These are phyloP conservation scores for Alternaria conjuncta DNA, from an alignment of 2,329 filamentous ascomycete species.

Conservation along the genomic window DNA sequence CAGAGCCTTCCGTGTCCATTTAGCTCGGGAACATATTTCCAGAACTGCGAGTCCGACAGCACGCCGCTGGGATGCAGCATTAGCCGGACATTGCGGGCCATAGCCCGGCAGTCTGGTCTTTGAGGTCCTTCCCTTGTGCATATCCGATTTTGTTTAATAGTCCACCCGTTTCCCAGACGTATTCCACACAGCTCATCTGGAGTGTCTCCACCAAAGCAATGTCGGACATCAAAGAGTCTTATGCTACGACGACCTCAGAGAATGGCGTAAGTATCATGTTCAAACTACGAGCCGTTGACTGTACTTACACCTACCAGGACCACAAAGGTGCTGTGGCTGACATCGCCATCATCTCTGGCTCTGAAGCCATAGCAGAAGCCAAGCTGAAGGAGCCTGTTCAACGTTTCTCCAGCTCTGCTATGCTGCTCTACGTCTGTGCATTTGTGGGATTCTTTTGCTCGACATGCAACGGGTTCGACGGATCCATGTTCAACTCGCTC, in stretches of 20 bases:
- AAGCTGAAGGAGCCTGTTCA: constrained; percentile 59
- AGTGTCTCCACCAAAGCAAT: constrained; percentile 16
- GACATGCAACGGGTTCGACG: constrained; percentile 66
- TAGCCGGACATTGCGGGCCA: constrained; percentile 24
- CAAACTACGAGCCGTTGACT: background rate
- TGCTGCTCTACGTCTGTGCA: constrained; percentile 32
- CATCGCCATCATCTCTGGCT: constrained; percentile 58
- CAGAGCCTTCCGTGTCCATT: constrained; percentile 3
- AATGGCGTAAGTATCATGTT: constrained; percentile 17
- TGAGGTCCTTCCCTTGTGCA: background rate
- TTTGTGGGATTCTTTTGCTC: constrained; percentile 53
- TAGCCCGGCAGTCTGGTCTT: constrained; percentile 4
- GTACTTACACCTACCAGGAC: constrained; percentile 12
- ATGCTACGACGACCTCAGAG: constrained; percentile 19
- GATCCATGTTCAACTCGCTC: constrained; percentile 62
- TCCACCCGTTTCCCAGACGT: constrained; percentile 7
- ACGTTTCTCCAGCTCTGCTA: constrained; percentile 18
- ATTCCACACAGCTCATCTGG: constrained; percentile 16
- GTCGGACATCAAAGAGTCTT: constrained; percentile 21
- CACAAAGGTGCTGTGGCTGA: constrained; percentile 30
- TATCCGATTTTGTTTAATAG: constrained; percentile 21
- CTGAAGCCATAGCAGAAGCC: constrained; percentile 63
- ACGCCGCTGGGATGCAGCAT: constrained; percentile 10
- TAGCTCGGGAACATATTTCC: constrained; percentile 11
- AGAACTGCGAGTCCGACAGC: constrained; percentile 15